These are phyloP conservation scores for Fusarium palustre DNA, from an alignment of 2,329 filamentous ascomycete genomes.

Conservation along the genomic window DNA sequence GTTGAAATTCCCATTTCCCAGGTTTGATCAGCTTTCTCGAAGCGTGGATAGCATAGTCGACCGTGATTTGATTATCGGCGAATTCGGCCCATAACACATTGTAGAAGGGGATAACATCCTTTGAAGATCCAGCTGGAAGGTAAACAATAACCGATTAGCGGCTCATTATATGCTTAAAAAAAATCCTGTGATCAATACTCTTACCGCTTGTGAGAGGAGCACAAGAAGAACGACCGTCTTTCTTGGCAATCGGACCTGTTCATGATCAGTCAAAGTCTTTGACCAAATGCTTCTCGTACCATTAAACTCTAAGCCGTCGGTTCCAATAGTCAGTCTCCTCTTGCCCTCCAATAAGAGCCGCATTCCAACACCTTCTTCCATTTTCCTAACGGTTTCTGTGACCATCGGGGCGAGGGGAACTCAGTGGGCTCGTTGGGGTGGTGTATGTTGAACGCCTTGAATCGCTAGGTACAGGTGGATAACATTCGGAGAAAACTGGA, in stretches of 20 bases:
- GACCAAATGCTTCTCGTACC: conserved; percentile 46
- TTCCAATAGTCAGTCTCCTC: conserved; percentile 50
- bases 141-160: conserved; percentile 11
- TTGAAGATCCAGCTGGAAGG: conserved; percentile 39
- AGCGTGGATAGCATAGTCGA: conserved; percentile 76
- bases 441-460: background rate
- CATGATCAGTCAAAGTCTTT: conserved; percentile 27
- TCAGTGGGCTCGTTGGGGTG: background rate
- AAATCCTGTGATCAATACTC: background rate
- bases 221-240: conserved; percentile 41
- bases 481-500: background rate
- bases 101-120: conserved; percentile 74
- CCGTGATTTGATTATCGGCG: conserved; percentile 68
- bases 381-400: conserved; percentile 27
- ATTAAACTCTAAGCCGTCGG: conserved; percentile 49
- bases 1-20: conserved; percentile 65
- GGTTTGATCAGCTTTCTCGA: conserved; percentile 71
- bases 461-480: background rate
- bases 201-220: conserved; percentile 37
- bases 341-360: conserved; percentile 49
- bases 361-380: conserved; percentile 45
- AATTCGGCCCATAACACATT: conserved; percentile 86
- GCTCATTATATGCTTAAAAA: background rate
- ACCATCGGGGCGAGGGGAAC: background rate
- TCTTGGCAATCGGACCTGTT: conserved; percentile 42